Base-by-base conservation (phyloP, 257 asterid species). In the Nicotiana sylvestris region DNA sequence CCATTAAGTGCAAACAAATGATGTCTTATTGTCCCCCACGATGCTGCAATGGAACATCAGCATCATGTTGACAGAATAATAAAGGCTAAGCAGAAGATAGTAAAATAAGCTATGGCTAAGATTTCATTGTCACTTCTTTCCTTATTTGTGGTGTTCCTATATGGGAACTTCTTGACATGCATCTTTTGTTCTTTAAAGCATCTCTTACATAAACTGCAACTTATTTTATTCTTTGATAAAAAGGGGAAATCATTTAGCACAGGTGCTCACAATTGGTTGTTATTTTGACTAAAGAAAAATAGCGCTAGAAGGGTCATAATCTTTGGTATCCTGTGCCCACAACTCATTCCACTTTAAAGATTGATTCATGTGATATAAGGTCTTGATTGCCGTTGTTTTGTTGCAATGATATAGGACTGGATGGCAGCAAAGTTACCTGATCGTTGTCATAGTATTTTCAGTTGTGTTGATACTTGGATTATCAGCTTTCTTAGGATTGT, bases 401-500 rank as follows among this genome's bases (percentile, higher is more conserved):
- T 55, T 84, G 79, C 65, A 60, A 83, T 84, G 67, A 81, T 84
- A 58, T 93, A 94, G 98, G 90, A 86, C 85, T 12, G 88, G 93
- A 96, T 85, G 89, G 95, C 88, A 82, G 70, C 88, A 80, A 80
- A 88, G 87, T 82, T 82, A 84, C 88, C 43, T 87, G 88, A 83
- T 84, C 77, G 57, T 89, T 81, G 84, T 89, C 15, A 66, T 86
- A 57, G 83, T 86, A 17, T 76, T 86, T 49, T 49, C 85, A 72
- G 83, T 76, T 80, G 66, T 90, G 81, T 57, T 88, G 32, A 86
- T 90, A 66, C 66, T 89, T 69, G 98, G 91, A 83, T 77, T 92
- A 76, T 77, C 88, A 81, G 92, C 91, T 69, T 86, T 85, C 21
- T 95, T 93, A 82, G 90, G 89, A 78, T 93, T 95, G 98, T 55